These are phyloP conservation scores for Albugo laibachii DNA, from an alignment of 352 stramenopile species.

Conservation along the genomic window DNA sequence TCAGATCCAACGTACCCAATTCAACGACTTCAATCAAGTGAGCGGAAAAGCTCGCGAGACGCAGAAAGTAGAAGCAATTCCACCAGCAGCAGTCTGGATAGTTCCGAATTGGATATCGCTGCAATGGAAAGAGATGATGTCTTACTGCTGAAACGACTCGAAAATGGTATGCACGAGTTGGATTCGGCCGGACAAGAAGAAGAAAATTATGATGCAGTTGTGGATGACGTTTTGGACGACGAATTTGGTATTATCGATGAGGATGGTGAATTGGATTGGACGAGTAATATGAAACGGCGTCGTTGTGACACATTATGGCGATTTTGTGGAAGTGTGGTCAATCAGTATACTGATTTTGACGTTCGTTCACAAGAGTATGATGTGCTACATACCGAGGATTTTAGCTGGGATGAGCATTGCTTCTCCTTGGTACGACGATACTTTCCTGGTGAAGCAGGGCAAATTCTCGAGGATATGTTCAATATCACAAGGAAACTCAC, in stretches of 20 bases:
- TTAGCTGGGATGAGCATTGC: slow-evolving; percentile 78
- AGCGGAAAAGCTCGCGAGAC: slow-evolving; percentile 7
- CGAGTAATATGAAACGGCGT: slow-evolving; percentile 10
- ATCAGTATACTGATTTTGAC: slow-evolving; percentile 73
- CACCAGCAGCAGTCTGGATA: slow-evolving; percentile 23
- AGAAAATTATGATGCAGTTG: slow-evolving; percentile 10
- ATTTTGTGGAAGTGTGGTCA: slow-evolving; percentile 61
- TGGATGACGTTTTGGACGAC: slow-evolving; percentile 12
- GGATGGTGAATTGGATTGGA: slow-evolving; percentile 22
- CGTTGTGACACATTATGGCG: slow-evolving; percentile 55
- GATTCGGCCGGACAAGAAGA: slow-evolving; percentile 11
- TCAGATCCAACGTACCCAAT: slow-evolving; percentile 1
- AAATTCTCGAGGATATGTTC: slow-evolving; percentile 75
- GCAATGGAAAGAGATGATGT: slow-evolving; percentile 55
- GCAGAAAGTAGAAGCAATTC: background rate
- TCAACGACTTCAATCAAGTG: slow-evolving; percentile 1
- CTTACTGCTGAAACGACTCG: slow-evolving; percentile 42
- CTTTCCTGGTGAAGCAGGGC: slow-evolving; percentile 54
- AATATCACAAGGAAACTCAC: slow-evolving; percentile 72
- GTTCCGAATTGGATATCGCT: slow-evolving; percentile 33
- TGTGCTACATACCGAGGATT: slow-evolving; percentile 75
- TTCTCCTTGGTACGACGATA: slow-evolving; percentile 74
- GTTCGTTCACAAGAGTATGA: slow-evolving; percentile 59
- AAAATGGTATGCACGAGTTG: slow-evolving; percentile 18
- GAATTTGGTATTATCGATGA: slow-evolving; percentile 38